Base-by-base conservation (phyloP, 805 yeast species). In the Starmerella tilneyi region DNA sequence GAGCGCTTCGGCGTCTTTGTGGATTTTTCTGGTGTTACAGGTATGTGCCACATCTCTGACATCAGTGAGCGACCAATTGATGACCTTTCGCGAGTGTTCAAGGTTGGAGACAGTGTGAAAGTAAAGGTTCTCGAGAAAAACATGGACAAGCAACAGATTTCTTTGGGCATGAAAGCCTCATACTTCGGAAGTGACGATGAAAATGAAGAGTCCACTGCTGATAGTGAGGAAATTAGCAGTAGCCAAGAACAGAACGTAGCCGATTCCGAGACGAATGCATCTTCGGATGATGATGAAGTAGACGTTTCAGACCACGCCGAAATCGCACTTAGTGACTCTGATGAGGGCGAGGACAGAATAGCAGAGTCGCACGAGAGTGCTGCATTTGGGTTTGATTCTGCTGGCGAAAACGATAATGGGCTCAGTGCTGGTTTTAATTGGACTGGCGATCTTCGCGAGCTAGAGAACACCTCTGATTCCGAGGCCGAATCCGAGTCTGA, bases 121-220 rank as follows among this genome's bases (percentile, higher is more conserved):
- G 94, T 84, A 28, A 81, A 81, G 65, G 71, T 89, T 30, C 68
- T 88, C 54, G 73, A 69, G 24, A 68, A 80, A 26, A 79, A 82
- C 56, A 45, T 54, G 1, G 76, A 69, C 9, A 85, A 81, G 69
- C 79, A 79, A 49, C 88, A 82, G 59, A 59, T 89, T 17, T 79
- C 94, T 0, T 72, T 89, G 50, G 96, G 97, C 52, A 79, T 89
- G 88, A 89, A 86, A 68, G 96, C 96, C 2, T 83, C 95, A 3
- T 85, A 81, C 64, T 92, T 89, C 62, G 61, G 59, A 23, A 65
- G 59, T 6, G 63, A 55, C 13, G 67, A 56, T 17, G 63, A 57
- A 12, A 61, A 55, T 3, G 63, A 58, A 19, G 63, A 49, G 9
- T 52, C 28, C 59, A 19, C 28, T 15, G 48, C 28, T n/a, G 48